These are phyloP conservation scores for Fabrea salina DNA, from an alignment of 169 alveolate genomes.

Conservation along the genomic window DNA sequence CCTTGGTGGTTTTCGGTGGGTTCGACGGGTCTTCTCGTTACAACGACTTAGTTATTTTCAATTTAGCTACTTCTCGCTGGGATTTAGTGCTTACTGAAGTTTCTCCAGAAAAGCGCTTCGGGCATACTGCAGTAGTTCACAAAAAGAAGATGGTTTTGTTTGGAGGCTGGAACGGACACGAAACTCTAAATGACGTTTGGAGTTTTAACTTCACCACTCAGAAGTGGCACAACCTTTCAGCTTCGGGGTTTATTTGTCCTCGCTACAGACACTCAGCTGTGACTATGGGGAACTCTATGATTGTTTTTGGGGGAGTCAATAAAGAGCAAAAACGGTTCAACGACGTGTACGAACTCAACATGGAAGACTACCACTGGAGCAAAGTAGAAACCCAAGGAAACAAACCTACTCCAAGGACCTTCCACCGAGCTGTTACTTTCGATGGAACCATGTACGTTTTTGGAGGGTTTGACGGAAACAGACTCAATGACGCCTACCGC, in stretches of 20 bases:
- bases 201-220: slow-evolving; percentile 59
- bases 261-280: slow-evolving; percentile 65
- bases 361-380: slow-evolving; percentile 44
- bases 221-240: slow-evolving; percentile 50
- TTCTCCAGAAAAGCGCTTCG: slow-evolving; percentile 55
- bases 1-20: slow-evolving; percentile 72
- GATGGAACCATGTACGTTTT: slow-evolving; percentile 50
- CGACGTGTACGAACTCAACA: slow-evolving; percentile 65
- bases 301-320: slow-evolving; percentile 85
- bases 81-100: slow-evolving; percentile 33
- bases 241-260: slow-evolving; percentile 40
- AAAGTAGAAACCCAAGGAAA: slow-evolving; percentile 41
- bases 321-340: slow-evolving; percentile 66
- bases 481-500: slow-evolving; percentile 66
- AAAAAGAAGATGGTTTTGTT: slow-evolving; percentile 63
- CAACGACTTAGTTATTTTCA: slow-evolving; percentile 49
- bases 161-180: slow-evolving; percentile 88
- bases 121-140: slow-evolving; percentile 69
- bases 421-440: slow-evolving; percentile 37
- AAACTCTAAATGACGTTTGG: slow-evolving; percentile 70
- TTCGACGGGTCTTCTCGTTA: slow-evolving; percentile 71
- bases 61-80: slow-evolving; percentile 39
- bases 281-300: slow-evolving; percentile 49
- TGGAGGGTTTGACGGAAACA: slow-evolving; percentile 81
- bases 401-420: slow-evolving; percentile 57